Evolutionary conservation across 2,329 filamentous ascomycete genomes (phyloP).

Genomic region (Drechslerella dactyloides): DNA sequence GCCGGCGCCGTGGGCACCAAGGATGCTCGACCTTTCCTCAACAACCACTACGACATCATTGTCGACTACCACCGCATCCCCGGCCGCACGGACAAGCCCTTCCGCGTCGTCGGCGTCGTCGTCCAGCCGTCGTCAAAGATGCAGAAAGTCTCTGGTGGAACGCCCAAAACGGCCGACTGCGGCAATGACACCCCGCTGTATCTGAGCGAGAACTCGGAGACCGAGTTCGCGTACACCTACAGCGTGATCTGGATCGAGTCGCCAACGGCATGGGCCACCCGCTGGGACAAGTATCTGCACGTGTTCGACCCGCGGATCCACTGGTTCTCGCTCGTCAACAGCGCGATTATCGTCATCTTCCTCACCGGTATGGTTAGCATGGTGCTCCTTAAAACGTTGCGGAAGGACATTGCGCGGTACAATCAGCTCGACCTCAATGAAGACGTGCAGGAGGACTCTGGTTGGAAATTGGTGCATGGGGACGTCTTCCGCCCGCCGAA

Average conservation of each 20-base stretch:
- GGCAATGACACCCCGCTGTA: slow-evolving; percentile 66
- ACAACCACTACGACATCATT: slow-evolving; percentile 95
- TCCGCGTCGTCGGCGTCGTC: slow-evolving; percentile 87
- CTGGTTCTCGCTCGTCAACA: slow-evolving; percentile 98
- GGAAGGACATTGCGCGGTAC: slow-evolving; percentile 95
- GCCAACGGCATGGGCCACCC: slow-evolving; percentile 86
- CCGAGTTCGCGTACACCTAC: slow-evolving; percentile 83
- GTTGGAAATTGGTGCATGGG: slow-evolving; percentile 97
- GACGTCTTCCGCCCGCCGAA: slow-evolving; percentile 92
- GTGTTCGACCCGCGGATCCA: slow-evolving; percentile 98
- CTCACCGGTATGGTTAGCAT: slow-evolving; percentile 88
- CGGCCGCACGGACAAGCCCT: slow-evolving; percentile 63
- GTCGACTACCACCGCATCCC: slow-evolving; percentile 86
- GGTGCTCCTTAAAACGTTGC: slow-evolving; percentile 84
- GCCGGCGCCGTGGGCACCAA: slow-evolving; percentile 64
- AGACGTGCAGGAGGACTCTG: slow-evolving; percentile 94
- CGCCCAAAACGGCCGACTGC: slow-evolving; percentile 67
- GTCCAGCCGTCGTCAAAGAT: slow-evolving; percentile 79
- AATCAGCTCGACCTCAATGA: slow-evolving; percentile 93
- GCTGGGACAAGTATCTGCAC: slow-evolving; percentile 98
- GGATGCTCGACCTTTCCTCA: slow-evolving; percentile 68
- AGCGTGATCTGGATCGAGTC: slow-evolving; percentile 88
- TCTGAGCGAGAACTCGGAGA: slow-evolving; percentile 69
- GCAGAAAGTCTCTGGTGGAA: slow-evolving; percentile 63
- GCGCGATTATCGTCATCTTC: slow-evolving; percentile 91